Base-by-base conservation (phyloP, 345 rosid species). In the Crucihimalaya himalaica region DNA sequence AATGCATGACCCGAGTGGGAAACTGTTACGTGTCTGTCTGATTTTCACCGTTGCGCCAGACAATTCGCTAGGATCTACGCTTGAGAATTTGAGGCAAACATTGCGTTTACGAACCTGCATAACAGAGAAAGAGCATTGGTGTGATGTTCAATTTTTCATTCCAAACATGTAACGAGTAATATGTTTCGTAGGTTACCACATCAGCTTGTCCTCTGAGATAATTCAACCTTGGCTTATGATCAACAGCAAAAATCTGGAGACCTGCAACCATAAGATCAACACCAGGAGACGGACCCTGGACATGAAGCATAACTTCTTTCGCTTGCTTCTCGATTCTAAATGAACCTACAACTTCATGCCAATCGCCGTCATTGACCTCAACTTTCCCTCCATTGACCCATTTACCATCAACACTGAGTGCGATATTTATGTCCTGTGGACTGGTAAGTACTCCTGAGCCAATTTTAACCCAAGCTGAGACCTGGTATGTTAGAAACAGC, bases 371-470 rank as follows among this genome's bases (percentile, higher is more conserved):
- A 59, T 70, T 70, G 34, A 84, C 82, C 78, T 95, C 99, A 9
- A 81, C 81, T 61, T 92, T 93, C 60, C 99, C 99, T 9, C 99
- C 99, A 79, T 94, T 94, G 43, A 90, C 97, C 96, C 97, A 95
- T 66, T 87, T 85, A 75, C 25, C 80, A 70, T 95, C 99, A 68
- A 95, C 99, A 62, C 97, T 70, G 40, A 95, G 87, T 9, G 99
- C 97, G 19, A 92, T 82, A 39, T 90, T 95, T 73, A 92, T 89
- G 47, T 84, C 91, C 63, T 95, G 97, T 74, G 93, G 84, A 62
- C 88, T 81, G 11, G 65, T 78, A 18, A 35, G 5, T 69, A 84
- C 81, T 71, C n/a, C 59, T 34, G 73, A 74, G 48, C 87, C 92
- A 71, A 92, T 80, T 79, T 83, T 86, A 66, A 92, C 97, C 99